Conservation (phyloP, 208 protist species). For the Trypanosoma caninum region DNA sequence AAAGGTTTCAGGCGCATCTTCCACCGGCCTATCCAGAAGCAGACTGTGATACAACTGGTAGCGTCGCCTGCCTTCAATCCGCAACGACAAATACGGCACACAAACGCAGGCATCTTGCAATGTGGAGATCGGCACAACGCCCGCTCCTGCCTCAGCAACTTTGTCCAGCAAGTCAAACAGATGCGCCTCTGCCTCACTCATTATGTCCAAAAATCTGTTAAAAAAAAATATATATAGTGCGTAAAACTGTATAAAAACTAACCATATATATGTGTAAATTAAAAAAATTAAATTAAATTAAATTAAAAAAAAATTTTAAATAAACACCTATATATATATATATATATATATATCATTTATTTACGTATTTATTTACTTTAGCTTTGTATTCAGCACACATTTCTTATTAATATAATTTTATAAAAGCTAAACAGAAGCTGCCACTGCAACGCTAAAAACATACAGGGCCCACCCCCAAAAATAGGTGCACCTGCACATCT, state of each 20-base stretch:
- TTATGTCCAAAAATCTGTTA: background rate
- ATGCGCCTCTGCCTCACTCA: slow-evolving; percentile 22
- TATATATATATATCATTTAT: slow-evolving; percentile 6
- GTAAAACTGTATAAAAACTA: background rate
- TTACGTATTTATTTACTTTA: too few species aligned
- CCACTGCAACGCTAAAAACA: too few species aligned
- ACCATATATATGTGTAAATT: too few species aligned
- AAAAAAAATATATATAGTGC: slow-evolving; percentile 1
- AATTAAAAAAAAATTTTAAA: background rate
- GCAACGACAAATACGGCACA: slow-evolving; percentile 46
- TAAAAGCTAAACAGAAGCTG: too few species aligned
- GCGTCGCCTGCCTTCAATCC: slow-evolving; percentile 34
- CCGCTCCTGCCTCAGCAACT: background rate
- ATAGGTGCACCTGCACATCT: background rate
- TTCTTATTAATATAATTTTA: too few species aligned
- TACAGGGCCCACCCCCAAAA: too few species aligned
- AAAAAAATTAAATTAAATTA: background rate
- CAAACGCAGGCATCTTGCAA: slow-evolving; percentile 59
- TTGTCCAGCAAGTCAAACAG: slow-evolving; percentile 24
- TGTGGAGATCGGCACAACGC: slow-evolving; percentile 20
- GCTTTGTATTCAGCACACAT: too few species aligned
- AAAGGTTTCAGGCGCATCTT: slow-evolving; percentile 6
- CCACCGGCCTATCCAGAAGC: slow-evolving; percentile 28
- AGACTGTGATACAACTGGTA: slow-evolving; percentile 58
- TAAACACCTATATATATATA: background rate